Base-by-base conservation (phyloP, 805 yeast species). In the Wickerhamomyces silvicola region DNA sequence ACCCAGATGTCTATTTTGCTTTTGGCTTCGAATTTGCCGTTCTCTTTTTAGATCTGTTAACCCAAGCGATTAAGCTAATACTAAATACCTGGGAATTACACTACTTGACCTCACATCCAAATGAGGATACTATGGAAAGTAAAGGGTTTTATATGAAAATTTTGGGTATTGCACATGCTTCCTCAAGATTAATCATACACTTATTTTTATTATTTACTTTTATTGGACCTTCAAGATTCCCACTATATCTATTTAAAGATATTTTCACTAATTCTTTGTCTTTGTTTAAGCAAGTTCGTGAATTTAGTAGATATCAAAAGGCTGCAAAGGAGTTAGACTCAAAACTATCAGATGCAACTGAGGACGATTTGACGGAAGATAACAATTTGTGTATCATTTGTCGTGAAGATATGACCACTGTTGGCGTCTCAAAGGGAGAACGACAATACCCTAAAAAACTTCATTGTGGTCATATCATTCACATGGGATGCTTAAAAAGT, bases 381-480 rank as follows among this genome's bases (percentile, higher is more conserved):
- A 81, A 79, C 37, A 59, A 63, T 52, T 52, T 83, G 17, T 82
- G 98, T 59, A 86, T 86, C 39, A 81, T 90, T 24, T 90, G 98
- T 59, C 76, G 95, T 46, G 97, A 92, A 45, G 95, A 85, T 39
- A 81, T 90, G 90, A 55, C 65, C 6, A 50, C 75, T 1, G 62
- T 54, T 3, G 68, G 52, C 2, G 35, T 48, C 3, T 37, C 29
- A 8, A 56, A 37, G 46, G 62, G 46, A 46, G 60, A 60, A 35
- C 64, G 82, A 35, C 58, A 60, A 27, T 64, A 59, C 30, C 95
- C 97, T 5, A 86, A 85, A 55, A 81, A 71, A 49, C 64, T 92
- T 30, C 68, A 64, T 2, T 92, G 98, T 64, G 82, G 85, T 17
- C 98, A 92, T 56, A 79, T 85, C 29, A 66, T 90, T 36, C 98